Evolutionary conservation across 768 basidiomycete species (phyloP).

Genomic region (Termitomyces sp.): DNA sequence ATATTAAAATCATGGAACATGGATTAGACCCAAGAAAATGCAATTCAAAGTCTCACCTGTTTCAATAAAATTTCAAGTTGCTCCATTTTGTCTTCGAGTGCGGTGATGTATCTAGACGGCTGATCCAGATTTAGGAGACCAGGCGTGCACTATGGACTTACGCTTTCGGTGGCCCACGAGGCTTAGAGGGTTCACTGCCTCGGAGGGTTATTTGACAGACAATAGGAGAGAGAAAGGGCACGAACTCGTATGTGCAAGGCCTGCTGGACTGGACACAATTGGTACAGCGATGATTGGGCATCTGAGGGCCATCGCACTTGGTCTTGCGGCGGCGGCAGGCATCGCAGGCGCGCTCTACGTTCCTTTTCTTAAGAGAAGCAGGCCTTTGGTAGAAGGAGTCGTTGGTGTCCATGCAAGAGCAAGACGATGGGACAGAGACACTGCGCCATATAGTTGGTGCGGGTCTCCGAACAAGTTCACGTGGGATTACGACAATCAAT

Average conservation of each 20-base stretch:
- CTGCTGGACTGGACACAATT: conserved; percentile 50
- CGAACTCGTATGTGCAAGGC: conserved; percentile 57
- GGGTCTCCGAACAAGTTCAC: conserved; percentile 9
- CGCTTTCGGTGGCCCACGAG: conserved; percentile 66
- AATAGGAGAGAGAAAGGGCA: conserved; percentile 6
- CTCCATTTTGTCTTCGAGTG: conserved; percentile 55
- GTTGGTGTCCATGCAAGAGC: conserved; percentile 11
- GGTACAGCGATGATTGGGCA: conserved; percentile 46
- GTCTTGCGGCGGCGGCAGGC: conserved; percentile 54
- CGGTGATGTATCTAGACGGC: conserved; percentile 44
- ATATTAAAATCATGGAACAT: neutral
- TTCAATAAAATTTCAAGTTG: conserved; percentile 48
- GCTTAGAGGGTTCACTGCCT: conserved; percentile 55
- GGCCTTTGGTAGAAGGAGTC: neutral
- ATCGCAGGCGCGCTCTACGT: conserved; percentile 55
- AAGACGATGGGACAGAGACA: conserved; percentile 4
- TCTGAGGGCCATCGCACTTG: conserved; percentile 54
- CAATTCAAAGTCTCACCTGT: conserved; percentile 30
- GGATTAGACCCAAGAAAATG: neutral
- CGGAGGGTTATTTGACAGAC: neutral
- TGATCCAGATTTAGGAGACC: neutral
- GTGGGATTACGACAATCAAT: conserved; percentile 9
- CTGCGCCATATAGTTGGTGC: conserved; percentile 7
- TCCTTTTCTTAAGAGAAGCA: conserved; percentile 31
- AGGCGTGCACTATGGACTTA: conserved; percentile 26